Conservation (phyloP, 495 filamentous ascomycete genomes). For the Thozetella sp. region DNA sequence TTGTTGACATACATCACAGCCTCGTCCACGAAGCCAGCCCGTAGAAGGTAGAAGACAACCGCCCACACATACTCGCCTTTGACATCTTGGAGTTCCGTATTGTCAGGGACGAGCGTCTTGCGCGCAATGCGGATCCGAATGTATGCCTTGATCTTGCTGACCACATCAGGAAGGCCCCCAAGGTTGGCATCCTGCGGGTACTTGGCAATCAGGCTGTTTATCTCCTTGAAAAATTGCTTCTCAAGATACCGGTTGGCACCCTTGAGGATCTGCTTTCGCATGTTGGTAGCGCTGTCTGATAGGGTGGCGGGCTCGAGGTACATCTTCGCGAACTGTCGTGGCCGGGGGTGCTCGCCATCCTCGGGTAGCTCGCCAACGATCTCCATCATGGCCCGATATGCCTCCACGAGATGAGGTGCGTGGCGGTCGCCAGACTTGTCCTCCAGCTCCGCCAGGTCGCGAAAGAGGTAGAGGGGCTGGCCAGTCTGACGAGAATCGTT, state of each 20-base stretch:
- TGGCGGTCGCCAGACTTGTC: slow-evolving; percentile 63
- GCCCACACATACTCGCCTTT: slow-evolving; percentile 91
- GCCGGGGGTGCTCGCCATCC: slow-evolving; percentile 57
- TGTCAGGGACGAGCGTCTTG: slow-evolving; percentile 80
- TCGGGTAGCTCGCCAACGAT: slow-evolving; percentile 70
- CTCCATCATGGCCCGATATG: slow-evolving; percentile 75
- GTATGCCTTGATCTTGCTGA: slow-evolving; percentile 91
- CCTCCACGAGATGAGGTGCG: slow-evolving; percentile 69
- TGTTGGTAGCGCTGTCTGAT: slow-evolving; percentile 56
- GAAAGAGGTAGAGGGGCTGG: slow-evolving; percentile 66
- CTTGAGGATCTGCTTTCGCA: slow-evolving; percentile 75
- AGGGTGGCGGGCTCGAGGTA: slow-evolving; percentile 74
- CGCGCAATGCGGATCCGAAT: slow-evolving; percentile 74
- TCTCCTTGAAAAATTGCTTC: slow-evolving; percentile 67
- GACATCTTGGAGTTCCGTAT: slow-evolving; percentile 69
- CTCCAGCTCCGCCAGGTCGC: slow-evolving; percentile 74
- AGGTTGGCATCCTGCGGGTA: slow-evolving; percentile 87
- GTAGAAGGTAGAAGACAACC: slow-evolving; percentile 87
- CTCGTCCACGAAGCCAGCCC: slow-evolving; percentile 80
- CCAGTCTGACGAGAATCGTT: slow-evolving; percentile 71
- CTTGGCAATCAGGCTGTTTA: slow-evolving; percentile 75
- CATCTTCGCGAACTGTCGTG: slow-evolving; percentile 72
- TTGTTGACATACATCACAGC: slow-evolving; percentile 82
- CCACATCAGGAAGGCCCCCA: slow-evolving; percentile 81
- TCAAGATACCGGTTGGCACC: slow-evolving; percentile 80